A percentile compares a stretch with the other conserved stretches of the same genome.
phyloP scores from a whole-genome alignment of 1,139 yeast genomes.

The Kodamaea sp. region DNA sequence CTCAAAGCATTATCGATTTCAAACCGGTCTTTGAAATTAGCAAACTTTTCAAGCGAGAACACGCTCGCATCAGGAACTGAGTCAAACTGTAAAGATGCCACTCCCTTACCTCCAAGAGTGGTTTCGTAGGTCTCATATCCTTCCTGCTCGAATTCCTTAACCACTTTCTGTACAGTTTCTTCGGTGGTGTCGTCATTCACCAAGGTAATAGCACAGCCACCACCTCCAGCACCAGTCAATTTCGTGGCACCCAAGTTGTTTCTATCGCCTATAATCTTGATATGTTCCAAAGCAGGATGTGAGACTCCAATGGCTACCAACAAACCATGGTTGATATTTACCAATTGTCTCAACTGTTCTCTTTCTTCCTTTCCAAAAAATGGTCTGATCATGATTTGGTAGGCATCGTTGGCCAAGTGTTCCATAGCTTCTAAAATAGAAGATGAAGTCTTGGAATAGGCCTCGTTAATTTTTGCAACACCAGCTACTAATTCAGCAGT shows the following conservation, averaged over 20 bases:
- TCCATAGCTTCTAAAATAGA: conserved; percentile 74
- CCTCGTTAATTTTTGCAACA: conserved; percentile 59
- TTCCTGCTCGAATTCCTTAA: conserved; percentile 36
- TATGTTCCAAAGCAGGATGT: conserved; percentile 81
- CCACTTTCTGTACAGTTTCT: conserved; percentile 31
- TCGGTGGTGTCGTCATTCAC: conserved; percentile 52
- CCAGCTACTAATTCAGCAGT: conserved; percentile 82
- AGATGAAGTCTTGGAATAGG: conserved; percentile 55
- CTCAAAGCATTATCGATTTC: conserved; percentile 52
- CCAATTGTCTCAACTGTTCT: conserved; percentile 57
- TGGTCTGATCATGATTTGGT: conserved; percentile 56
- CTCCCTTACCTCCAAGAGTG: conserved; percentile 88
- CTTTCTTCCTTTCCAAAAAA: conserved; percentile 47
- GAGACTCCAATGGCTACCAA: conserved; percentile 87
- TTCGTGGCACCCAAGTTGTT: conserved; percentile 80
- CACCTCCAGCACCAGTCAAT: conserved; percentile 98
- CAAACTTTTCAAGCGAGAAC: conserved; percentile 39
- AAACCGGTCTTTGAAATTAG: conserved; percentile 37
- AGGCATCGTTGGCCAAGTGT: conserved; percentile 66
- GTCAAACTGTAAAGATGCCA: conserved; percentile 47
- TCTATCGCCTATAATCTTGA: conserved; percentile 63
- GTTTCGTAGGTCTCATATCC: conserved; percentile 84
- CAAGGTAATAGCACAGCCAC: conserved; percentile 95
- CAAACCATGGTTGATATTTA: conserved; percentile 87
- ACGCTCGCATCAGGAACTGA: conserved; percentile 19